Evolutionary conservation across 176 grass and related monocot species (phyloP).

Genomic region (Ensete glaucum): DNA sequence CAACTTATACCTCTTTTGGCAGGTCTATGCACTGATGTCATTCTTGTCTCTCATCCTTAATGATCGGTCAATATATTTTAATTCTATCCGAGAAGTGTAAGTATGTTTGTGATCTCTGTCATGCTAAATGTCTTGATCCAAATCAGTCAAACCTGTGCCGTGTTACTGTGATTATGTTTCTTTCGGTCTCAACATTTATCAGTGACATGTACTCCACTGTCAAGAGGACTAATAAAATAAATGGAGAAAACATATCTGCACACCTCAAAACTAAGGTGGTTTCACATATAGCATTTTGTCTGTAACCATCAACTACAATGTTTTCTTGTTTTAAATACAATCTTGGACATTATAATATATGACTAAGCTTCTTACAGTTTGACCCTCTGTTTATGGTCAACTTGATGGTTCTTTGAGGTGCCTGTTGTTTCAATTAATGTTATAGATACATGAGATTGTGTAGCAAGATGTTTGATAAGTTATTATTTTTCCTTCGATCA

Average conservation of each 20-base stretch:
- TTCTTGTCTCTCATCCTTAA: slow-evolving; percentile 74
- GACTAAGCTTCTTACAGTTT: not conserved
- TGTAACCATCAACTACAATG: too few relatives aligned
- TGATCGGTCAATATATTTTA: slow-evolving; percentile 69
- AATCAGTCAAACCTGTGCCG: not conserved
- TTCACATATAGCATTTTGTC: too few relatives aligned
- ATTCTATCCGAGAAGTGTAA: slow-evolving; percentile 94
- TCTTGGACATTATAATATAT: not conserved
- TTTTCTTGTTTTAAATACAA: too few relatives aligned
- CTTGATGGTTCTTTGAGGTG: too few relatives aligned
- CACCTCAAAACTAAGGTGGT: too few relatives aligned
- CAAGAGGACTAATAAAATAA: not conserved
- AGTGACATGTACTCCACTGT: too few relatives aligned
- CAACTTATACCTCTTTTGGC: slow-evolving; percentile 6
- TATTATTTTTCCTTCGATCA: too few relatives aligned
- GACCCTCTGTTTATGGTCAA: too few relatives aligned
- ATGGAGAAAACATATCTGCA: not conserved
- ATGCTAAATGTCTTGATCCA: not conserved
- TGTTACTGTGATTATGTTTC: not conserved
- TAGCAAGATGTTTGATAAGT: not conserved
- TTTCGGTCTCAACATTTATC: not conserved
- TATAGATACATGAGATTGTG: not conserved
- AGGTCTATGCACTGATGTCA: slow-evolving; percentile 98
- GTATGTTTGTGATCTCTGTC: slow-evolving; percentile 11
- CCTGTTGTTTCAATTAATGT: too few relatives aligned